A percentile compares a stretch with the other conserved stretches of the same genome.
phyloP scores from a whole-genome alignment of 176 grass and related monocot genomes.

The Neostapfia colusana region DNA sequence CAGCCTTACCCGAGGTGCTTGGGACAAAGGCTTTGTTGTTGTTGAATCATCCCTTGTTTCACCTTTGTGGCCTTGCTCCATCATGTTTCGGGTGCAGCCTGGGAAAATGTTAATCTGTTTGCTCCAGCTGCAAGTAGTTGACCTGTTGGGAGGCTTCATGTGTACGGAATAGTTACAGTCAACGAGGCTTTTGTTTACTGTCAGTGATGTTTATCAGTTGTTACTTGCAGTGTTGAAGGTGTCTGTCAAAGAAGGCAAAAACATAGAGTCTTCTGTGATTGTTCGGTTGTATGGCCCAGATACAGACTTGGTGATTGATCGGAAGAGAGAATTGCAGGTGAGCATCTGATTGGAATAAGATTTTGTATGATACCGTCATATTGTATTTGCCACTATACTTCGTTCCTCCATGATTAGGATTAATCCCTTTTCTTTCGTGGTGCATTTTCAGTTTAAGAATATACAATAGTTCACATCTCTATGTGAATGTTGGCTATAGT shows the following conservation, averaged over 20 bases:
- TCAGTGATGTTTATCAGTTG: conserved; percentile 18
- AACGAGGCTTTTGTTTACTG: not conserved
- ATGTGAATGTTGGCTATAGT: not conserved
- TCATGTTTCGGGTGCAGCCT: not conserved
- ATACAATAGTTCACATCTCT: not conserved
- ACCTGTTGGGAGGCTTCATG: not conserved
- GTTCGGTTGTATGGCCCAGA: conserved; percentile 93
- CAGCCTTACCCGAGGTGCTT: no score
- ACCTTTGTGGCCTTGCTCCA: not conserved
- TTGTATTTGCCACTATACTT: not conserved
- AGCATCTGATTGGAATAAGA: conserved; percentile 17
- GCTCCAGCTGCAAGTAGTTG: conserved; percentile 6
- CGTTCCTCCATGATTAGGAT: conserved; percentile 14
- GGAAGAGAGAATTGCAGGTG: conserved; percentile 84
- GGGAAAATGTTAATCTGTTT: not conserved
- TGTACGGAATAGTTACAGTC: not conserved
- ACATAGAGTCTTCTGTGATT: conserved; percentile 53
- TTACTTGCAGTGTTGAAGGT: conserved; percentile 81
- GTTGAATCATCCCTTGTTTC: not conserved
- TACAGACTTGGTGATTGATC: conserved; percentile 92
- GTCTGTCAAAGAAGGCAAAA: conserved; percentile 50
- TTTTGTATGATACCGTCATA: not conserved
- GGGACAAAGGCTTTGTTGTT: no score
- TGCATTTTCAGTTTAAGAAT: not conserved
- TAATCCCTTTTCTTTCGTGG: not conserved